These are phyloP conservation scores for Agroathelia rolfsii DNA, from an alignment of 1,284 basidiomycete species.

Conservation along the genomic window DNA sequence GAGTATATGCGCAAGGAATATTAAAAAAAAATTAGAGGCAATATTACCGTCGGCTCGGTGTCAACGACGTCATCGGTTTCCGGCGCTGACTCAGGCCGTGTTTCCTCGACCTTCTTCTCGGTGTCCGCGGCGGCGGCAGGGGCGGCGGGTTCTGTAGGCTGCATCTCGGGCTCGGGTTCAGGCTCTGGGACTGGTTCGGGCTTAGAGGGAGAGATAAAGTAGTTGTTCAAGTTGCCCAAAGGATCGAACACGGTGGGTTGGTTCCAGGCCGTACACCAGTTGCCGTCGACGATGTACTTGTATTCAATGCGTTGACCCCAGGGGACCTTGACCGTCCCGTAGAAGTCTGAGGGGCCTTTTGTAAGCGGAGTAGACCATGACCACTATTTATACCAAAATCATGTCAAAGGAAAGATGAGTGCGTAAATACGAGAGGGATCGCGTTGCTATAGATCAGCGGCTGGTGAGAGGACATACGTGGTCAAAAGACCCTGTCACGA, in stretches of 20 bases:
- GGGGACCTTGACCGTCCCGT: slow-evolving; percentile 44
- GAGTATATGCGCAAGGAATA: no score
- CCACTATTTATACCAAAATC: slow-evolving; percentile 40
- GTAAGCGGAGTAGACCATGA: slow-evolving; percentile 44
- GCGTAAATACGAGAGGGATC: slow-evolving; percentile 10
- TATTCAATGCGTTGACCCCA: slow-evolving; percentile 57
- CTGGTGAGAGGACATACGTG: slow-evolving; percentile 36
- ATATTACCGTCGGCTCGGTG: no score
- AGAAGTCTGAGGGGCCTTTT: slow-evolving; percentile 46
- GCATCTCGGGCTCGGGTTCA: slow-evolving; percentile 6
- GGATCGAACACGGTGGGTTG: slow-evolving; percentile 54
- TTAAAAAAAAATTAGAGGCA: no score
- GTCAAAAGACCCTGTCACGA: slow-evolving; percentile 72
- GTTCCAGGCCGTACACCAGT: slow-evolving; percentile 48
- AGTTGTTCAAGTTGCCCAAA: slow-evolving; percentile 63
- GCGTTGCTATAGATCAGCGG: slow-evolving; percentile 6
- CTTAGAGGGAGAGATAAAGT: slow-evolving; percentile 51
- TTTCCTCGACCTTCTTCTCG: not conserved
- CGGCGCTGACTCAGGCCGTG: no score
- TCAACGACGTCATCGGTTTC: no score
- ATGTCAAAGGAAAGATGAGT: slow-evolving; percentile 1
- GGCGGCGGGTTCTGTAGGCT: slow-evolving; percentile 8
- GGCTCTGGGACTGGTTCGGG: slow-evolving; percentile 18
- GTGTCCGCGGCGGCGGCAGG: slow-evolving; percentile 3
- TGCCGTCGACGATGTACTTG: slow-evolving; percentile 74